Percentiles rank a stretch among this genome's conserved stretches.
Conservation (phyloP, 2,329 filamentous ascomycete species). For the Colletotrichum phormii region DNA sequence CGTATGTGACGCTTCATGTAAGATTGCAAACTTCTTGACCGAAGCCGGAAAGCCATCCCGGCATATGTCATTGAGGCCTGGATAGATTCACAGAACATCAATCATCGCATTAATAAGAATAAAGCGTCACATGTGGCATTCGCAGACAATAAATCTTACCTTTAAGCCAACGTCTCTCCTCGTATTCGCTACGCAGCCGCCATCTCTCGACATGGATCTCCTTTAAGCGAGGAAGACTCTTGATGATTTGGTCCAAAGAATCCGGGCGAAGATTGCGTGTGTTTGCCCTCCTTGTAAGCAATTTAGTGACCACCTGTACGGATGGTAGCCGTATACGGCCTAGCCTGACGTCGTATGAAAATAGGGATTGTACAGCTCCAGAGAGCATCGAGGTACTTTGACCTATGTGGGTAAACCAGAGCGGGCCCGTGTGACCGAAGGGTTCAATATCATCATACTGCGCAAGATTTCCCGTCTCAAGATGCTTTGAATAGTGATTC, state of each 20-base stretch:
- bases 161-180: not conserved
- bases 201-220: constrained; percentile 3
- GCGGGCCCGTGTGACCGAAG: not conserved
- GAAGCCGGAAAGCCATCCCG: not conserved
- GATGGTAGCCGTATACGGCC: rapidly evolving
- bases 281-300: not conserved
- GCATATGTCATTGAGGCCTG: not conserved
- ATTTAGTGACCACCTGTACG: not conserved
- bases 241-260: not conserved
- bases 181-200: not conserved
- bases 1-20: not conserved
- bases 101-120: not conserved
- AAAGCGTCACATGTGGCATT: not conserved
- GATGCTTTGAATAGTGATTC: not conserved
- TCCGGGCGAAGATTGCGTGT: not conserved
- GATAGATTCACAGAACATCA: not conserved
- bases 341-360: not conserved
- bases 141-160: not conserved
- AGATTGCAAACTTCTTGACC: not conserved
- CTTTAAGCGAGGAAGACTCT: not conserved
- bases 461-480: not conserved
- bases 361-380: no score
- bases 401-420: not conserved
- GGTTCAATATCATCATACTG: not conserved
- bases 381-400: not conserved